These are phyloP conservation scores for Venturia carpophila DNA, from an alignment of 2,329 filamentous ascomycete species.

Conservation along the genomic window DNA sequence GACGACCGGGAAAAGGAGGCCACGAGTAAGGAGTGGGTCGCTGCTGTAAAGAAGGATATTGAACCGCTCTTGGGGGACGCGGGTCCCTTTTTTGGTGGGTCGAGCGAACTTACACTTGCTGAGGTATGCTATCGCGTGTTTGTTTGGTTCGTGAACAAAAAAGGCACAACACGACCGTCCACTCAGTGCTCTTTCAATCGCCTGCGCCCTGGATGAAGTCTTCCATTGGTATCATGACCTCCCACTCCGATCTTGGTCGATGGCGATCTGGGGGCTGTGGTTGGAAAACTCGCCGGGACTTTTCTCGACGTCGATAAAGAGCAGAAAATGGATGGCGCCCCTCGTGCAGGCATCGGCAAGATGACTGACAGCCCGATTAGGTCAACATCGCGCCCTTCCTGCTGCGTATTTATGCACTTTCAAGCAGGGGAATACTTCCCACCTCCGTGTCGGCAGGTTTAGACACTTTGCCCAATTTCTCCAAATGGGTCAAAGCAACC, in stretches of 20 bases:
- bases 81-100: slow-evolving; percentile 40
- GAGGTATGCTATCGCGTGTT: slow-evolving; percentile 50
- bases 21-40: slow-evolving; percentile 45
- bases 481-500: slow-evolving; percentile 57
- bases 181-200: too few relatives aligned
- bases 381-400: slow-evolving; percentile 60
- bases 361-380: slow-evolving; percentile 30
- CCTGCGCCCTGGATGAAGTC: too few relatives aligned
- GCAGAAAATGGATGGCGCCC: too few relatives aligned
- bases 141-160: too few relatives aligned
- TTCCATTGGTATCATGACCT: too few relatives aligned
- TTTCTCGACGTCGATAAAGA: too few relatives aligned
- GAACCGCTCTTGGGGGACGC: slow-evolving; percentile 57
- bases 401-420: slow-evolving; percentile 49
- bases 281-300: too few relatives aligned
- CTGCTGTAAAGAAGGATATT: slow-evolving; percentile 57
- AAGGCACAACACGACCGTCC: too few relatives aligned
- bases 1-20: slow-evolving; percentile 44
- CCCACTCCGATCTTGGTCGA: too few relatives aligned
- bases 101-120: slow-evolving; percentile 55
- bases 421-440: slow-evolving; percentile 51
- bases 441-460: slow-evolving; percentile 41
- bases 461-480: slow-evolving; percentile 56
- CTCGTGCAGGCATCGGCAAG: too few relatives aligned
- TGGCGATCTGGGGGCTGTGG: too few relatives aligned